Evolutionary conservation across 2,329 filamentous ascomycete genomes (phyloP), one percentile per base, ranked within the genome.

Genomic region (Truncatella angustata): DNA sequence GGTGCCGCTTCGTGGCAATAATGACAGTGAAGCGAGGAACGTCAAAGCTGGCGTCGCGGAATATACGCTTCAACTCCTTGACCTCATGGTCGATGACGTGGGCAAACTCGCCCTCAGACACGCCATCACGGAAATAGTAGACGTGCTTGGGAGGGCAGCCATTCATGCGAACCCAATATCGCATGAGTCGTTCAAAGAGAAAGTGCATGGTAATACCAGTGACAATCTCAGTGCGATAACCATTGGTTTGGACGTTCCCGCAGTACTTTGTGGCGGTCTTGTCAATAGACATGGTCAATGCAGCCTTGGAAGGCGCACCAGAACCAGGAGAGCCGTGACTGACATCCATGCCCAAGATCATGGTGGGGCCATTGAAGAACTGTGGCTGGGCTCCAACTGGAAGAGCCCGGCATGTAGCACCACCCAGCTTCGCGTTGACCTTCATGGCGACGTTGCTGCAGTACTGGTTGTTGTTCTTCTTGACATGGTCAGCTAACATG

Each of bases 381-480:
- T 63, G 14, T 63, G 20, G 70, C 40, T 11, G 70, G 63, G 62
- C 69, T 48, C 56, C 65, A 34, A 50, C 16, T 4, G 53, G 53
- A 3, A 63, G 55, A 7, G 73, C 65, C 40, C 67, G 76, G 49
- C 74, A 85, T 1, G 91, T 97, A 0, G 83, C 80, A 5, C 94
- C 94, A 12, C 94, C 94, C 2, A 99, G 80, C 74, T 99, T 99
- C 3, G 90, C 88, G 62, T 99, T 97, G 58, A 99, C 85, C 74
- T 99, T 99, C 90, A 99, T 94, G 57, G 85, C 82, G 0, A 99
- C 91, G 56, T 99, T 99, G 1, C 90, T 94, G 63, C 90, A 87
- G 70, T 97, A 97, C 63, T 99, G 94, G 0, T 80, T 79, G 20
- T 88, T 83, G 14, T 81, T 82, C 66, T 87, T 87, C 34, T 73